Percentiles rank a stretch among this genome's conserved stretches.
These are phyloP conservation scores for Fallopia convolvulus DNA, from an alignment of 148 eudicot genomes.

Conservation along the genomic window DNA sequence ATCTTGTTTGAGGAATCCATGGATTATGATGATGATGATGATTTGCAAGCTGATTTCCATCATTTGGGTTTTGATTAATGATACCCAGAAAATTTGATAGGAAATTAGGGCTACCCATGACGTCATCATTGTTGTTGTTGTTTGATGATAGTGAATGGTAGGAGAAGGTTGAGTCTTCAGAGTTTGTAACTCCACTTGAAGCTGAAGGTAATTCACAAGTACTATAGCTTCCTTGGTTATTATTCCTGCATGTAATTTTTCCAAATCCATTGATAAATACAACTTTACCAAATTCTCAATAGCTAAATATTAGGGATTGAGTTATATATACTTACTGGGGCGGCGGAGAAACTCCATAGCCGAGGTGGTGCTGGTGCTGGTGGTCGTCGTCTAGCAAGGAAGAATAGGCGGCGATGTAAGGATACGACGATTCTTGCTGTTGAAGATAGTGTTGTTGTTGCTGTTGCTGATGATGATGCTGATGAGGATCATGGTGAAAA, in stretches of 20 bases:
- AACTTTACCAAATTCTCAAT: constrained; percentile 5
- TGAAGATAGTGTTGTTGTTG: constrained; percentile 20
- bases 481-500: constrained; percentile 26
- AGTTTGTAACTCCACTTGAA: constrained; percentile 2
- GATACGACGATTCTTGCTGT: constrained; percentile 17
- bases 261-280: neutral
- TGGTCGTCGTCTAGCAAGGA: constrained; percentile 4
- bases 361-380: constrained; percentile 5
- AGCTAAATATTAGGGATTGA: neutral
- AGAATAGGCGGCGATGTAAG: constrained; percentile 12
- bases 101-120: constrained; percentile 11
- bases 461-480: constrained; percentile 14
- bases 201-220: constrained; percentile 4
- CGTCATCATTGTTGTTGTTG: constrained; percentile 4
- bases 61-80: constrained; percentile 5
- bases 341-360: constrained; percentile 28
- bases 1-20: constrained; percentile 3
- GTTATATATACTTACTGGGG: constrained; percentile 21
- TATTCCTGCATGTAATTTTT: constrained; percentile 2
- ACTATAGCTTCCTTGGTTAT: constrained; percentile 5
- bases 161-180: constrained; percentile 7
- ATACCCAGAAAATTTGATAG: constrained; percentile 10
- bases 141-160: constrained; percentile 3
- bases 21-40: neutral
- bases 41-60: neutral